These are phyloP conservation scores for Mycena citricolor DNA, from an alignment of 1,284 basidiomycete genomes.

Conservation along the genomic window DNA sequence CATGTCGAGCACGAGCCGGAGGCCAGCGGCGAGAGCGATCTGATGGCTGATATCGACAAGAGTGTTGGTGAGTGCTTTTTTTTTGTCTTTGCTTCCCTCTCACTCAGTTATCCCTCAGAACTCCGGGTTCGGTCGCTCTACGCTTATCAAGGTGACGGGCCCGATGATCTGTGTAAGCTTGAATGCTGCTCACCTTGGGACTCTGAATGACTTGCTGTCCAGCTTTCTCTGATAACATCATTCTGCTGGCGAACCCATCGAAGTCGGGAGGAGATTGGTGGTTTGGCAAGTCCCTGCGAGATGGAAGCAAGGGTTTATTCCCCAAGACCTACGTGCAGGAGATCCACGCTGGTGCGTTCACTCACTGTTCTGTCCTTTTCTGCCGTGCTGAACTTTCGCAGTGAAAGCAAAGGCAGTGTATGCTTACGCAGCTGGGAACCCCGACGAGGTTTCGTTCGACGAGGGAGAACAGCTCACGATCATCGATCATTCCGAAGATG, in stretches of 20 bases:
- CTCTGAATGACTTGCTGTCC: conserved; percentile 15
- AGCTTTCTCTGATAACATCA: conserved; percentile 84
- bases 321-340: conserved; percentile 87
- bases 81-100: conserved; percentile 6
- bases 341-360: conserved; percentile 60
- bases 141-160: conserved; percentile 80
- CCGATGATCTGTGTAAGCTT: conserved; percentile 80
- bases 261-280: conserved; percentile 90
- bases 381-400: conserved; percentile 28
- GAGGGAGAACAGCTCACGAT: conserved; percentile 79
- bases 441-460: conserved; percentile 80
- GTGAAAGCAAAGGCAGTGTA: conserved; percentile 78
- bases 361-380: conserved; percentile 11
- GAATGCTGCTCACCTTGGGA: not conserved
- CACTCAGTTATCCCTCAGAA: conserved; percentile 39
- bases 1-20: conserved; percentile 44
- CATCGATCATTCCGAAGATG: conserved; percentile 76
- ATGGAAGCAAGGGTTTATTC: conserved; percentile 82
- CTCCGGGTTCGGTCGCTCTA: conserved; percentile 79
- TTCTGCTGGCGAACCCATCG: conserved; percentile 82
- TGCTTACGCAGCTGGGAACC: conserved; percentile 65
- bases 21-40: conserved; percentile 41
- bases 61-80: conserved; percentile 46
- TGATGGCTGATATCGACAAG: conserved; percentile 79
- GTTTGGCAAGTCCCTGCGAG: conserved; percentile 77